Conservation (phyloP, 1,284 basidiomycete species). For the Ustilago hordei region DNA sequence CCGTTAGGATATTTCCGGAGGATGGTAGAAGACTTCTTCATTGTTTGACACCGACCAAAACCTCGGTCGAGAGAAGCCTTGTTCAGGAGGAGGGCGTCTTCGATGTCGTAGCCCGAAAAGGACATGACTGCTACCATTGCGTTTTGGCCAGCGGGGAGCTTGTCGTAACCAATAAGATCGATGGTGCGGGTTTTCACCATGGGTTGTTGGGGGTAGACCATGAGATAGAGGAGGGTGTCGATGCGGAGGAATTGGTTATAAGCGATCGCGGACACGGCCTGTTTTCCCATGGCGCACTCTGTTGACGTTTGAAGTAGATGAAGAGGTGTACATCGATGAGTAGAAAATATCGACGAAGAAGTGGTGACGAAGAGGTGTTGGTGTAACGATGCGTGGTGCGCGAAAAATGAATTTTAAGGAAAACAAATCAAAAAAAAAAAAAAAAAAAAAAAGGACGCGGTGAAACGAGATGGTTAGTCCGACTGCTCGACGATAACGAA, state of each 20-base stretch:
- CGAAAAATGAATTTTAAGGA: too few species aligned
- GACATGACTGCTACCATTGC: conserved; percentile 99
- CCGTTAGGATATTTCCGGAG: conserved; percentile 97
- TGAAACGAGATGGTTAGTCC: too few species aligned
- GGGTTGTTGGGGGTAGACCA: conserved; percentile 98
- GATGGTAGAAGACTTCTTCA: conserved; percentile 93
- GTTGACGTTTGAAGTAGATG: too few species aligned
- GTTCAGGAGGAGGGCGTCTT: conserved; percentile 97
- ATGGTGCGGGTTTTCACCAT: conserved; percentile 96
- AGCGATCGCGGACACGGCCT: conserved; percentile 98
- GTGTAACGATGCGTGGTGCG: too few species aligned
- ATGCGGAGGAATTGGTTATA: conserved; percentile 98
- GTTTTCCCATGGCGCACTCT: conserved; percentile 99
- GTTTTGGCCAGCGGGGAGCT: conserved; percentile 96
- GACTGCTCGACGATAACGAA: too few species aligned
- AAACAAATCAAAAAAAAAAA: too few species aligned
- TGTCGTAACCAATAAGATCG: conserved; percentile 95
- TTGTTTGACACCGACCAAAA: conserved; percentile 95
- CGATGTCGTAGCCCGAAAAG: conserved; percentile 99
- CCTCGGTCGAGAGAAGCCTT: conserved; percentile 86
- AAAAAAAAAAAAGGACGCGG: too few species aligned
- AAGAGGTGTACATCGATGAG: too few species aligned
- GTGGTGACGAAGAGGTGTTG: too few species aligned
- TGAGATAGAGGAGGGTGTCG: conserved; percentile 97
- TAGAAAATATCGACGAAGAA: too few species aligned